A percentile compares a stretch with the other conserved stretches of the same genome.
Conservation (phyloP, 176 grass and related monocot species). For the Ensete glaucum region DNA sequence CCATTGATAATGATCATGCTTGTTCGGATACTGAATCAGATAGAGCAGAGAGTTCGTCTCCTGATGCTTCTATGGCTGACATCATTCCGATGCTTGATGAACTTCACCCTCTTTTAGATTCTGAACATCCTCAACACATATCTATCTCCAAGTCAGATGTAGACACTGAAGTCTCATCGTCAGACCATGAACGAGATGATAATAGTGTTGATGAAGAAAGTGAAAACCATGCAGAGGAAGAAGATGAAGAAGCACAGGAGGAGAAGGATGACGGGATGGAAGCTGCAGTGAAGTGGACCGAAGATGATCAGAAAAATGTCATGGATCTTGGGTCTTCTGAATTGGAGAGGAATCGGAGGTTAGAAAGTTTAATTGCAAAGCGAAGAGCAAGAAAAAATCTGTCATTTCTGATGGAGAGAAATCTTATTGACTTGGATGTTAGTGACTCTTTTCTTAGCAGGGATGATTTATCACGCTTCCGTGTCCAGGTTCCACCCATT, state of each 20-base stretch:
- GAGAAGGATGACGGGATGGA: constrained; percentile 21
- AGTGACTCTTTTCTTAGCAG: constrained; percentile 32
- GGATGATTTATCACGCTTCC: constrained; percentile 41
- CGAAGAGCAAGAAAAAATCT: constrained; percentile 40
- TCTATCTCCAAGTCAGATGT: constrained; percentile 12
- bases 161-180: constrained; percentile 18
- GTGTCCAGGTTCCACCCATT: constrained; percentile 42
- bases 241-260: constrained; percentile 2
- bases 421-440: constrained; percentile 36
- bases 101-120: constrained; percentile 31
- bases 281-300: constrained; percentile 18
- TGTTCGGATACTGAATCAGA: constrained; percentile 23
- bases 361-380: constrained; percentile 30
- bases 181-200: constrained; percentile 20
- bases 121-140: constrained; percentile 17
- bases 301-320: constrained; percentile 23
- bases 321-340: constrained; percentile 25
- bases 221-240: constrained; percentile 5
- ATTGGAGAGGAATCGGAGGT: constrained; percentile 17
- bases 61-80: constrained; percentile 60
- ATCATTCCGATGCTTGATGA: constrained; percentile 69
- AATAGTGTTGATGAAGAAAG: constrained; percentile 24
- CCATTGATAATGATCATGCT: neutral
- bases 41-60: constrained; percentile 38
- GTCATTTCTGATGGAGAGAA: constrained; percentile 44